Evolutionary conservation across 495 filamentous ascomycete genomes (phyloP), one percentile per base, ranked within the genome.

Genomic region (Aspergillus saccharolyticus): DNA sequence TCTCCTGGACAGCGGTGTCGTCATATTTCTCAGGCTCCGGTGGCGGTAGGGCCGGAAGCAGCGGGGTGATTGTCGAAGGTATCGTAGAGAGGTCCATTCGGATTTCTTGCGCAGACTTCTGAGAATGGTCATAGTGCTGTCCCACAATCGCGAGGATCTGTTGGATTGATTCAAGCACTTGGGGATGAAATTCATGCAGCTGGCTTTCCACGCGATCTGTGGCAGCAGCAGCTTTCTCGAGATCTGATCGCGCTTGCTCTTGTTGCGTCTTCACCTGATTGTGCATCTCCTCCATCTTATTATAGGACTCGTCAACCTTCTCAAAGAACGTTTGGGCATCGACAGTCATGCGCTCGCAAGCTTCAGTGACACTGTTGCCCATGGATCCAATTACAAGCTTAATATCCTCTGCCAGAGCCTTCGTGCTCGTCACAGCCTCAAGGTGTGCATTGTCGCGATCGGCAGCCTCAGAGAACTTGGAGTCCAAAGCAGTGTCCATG

Each of bases 241-340:
- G 76, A 61, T 94, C 86, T 20, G 87, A 88, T 4, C 88, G 82
- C 2, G 90, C 90, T 42, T 87, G 81, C 60, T 88, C 80, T 59
- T 94, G 89, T 60, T 91, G 88, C 3, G 82, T 75, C 73, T 88
- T 93, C 52, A 72, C 79, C 12, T 91, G 86, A 4, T 77, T 70
- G 54, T 90, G 83, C 56, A 86, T 85, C 47, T 89, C 87, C 59
- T 96, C 89, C 43, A 92, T 72, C 68, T 91, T 91, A 64, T 65
- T 78, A 65, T 84, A 85, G 4, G 91, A 85, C 9, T 89, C 84
- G 47, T 90, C 89, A 52, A 97, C 84, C 44, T 85, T 82, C 48
- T 80, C 81, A 63, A 92, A 89, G 45, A 96, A 88, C 0, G 86
- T 87, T 74, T 90, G 90, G 5, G 89, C 90, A 33, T 94, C 89